A percentile compares a stretch with the other conserved stretches of the same genome.
phyloP scores from a whole-genome alignment of 2,329 filamentous ascomycete genomes.

The Dactylella cylindrospora region DNA sequence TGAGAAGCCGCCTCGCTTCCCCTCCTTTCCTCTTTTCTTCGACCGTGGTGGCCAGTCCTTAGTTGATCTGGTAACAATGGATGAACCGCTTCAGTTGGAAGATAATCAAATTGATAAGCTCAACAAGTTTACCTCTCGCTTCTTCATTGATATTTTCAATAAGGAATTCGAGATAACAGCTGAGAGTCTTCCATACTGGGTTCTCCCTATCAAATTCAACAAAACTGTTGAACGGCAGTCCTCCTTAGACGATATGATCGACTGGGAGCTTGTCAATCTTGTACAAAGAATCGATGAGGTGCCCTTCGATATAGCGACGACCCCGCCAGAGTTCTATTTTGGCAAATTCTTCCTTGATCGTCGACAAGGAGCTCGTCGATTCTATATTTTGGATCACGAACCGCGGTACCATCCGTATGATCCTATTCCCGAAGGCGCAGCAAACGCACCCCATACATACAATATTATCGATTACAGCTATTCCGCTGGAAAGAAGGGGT shows the following conservation, averaged over 20 bases:
- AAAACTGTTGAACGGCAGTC: slow-evolving; percentile 25
- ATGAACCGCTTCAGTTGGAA: slow-evolving; percentile 54
- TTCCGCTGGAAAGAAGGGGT: slow-evolving; percentile 69
- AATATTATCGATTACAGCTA: slow-evolving; percentile 82
- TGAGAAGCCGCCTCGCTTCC: slow-evolving; percentile 63
- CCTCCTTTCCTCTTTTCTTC: slow-evolving; percentile 71
- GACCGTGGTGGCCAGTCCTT: slow-evolving; percentile 63
- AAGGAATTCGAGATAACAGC: slow-evolving; percentile 71
- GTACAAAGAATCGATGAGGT: slow-evolving; percentile 52
- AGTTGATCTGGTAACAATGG: slow-evolving; percentile 58
- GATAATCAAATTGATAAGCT: slow-evolving; percentile 59
- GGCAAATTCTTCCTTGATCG: slow-evolving; percentile 62
- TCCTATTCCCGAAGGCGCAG: slow-evolving; percentile 62
- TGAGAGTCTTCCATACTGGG: slow-evolving; percentile 75
- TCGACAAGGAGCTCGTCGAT: slow-evolving; percentile 65
- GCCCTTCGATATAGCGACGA: slow-evolving; percentile 53
- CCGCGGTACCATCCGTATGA: slow-evolving; percentile 65
- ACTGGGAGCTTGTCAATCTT: slow-evolving; percentile 62
- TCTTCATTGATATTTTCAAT: slow-evolving; percentile 85
- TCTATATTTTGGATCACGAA: slow-evolving; percentile 60
- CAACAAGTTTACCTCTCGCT: slow-evolving; percentile 70
- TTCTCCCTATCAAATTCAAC: slow-evolving; percentile 62
- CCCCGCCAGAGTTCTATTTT: slow-evolving; percentile 57
- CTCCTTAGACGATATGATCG: slow-evolving; percentile 55
- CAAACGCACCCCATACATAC: slow-evolving; percentile 56